Percentiles rank a stretch among this genome's conserved stretches.
Evolutionary conservation across 352 stramenopile species (phyloP).

Genomic region (Aphanomyces astaci): DNA sequence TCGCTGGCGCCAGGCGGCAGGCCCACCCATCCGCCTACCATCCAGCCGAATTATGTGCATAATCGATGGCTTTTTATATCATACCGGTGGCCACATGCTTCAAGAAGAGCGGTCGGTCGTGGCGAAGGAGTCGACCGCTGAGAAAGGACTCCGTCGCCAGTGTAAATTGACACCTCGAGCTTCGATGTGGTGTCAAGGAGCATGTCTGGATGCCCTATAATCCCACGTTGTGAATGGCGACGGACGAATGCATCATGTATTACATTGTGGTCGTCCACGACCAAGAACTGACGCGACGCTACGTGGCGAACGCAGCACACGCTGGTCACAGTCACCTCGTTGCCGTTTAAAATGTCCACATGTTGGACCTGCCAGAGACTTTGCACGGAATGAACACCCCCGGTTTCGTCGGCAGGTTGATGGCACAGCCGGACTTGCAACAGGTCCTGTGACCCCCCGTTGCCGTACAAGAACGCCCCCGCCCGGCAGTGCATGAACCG

Average conservation of each 20-base stretch:
- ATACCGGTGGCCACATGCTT: background rate
- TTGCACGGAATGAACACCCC: background rate
- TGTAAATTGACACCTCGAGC: background rate
- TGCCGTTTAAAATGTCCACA: background rate
- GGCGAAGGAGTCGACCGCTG: background rate
- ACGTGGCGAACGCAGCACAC: background rate
- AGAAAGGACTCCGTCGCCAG: background rate
- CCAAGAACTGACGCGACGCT: background rate
- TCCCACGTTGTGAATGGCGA: background rate
- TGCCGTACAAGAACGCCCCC: background rate
- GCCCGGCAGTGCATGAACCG: background rate
- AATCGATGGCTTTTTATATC: background rate
- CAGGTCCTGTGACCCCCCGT: too few species aligned
- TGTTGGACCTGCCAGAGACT: slow-evolving; percentile 2
- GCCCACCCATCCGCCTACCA: background rate
- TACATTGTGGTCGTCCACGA: background rate
- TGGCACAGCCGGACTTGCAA: background rate
- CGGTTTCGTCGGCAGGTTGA: background rate
- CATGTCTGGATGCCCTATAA: background rate
- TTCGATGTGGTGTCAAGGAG: background rate
- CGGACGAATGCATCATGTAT: background rate
- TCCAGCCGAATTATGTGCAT: background rate
- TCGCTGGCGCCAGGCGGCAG: background rate
- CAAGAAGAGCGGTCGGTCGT: background rate
- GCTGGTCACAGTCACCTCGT: background rate